phyloP scores from a whole-genome alignment of 1,284 basidiomycete species.

The Ceraceosorus guamensis region DNA sequence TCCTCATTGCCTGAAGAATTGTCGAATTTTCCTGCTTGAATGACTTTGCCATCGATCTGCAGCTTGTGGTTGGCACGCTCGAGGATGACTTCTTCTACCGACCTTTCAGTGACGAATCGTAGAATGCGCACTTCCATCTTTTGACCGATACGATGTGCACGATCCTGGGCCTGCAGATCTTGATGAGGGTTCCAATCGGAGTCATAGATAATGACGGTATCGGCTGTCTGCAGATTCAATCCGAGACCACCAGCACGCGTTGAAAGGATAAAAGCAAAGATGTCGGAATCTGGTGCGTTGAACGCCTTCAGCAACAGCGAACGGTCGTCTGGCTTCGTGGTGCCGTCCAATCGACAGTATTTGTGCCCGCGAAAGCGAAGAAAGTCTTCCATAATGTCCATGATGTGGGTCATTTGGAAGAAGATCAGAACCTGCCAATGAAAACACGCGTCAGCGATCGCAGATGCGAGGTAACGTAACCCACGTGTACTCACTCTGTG shows the following conservation, averaged over 20 bases:
- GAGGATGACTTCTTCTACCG: conserved; percentile 95
- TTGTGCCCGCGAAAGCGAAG: conserved; percentile 82
- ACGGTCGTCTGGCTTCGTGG: conserved; percentile 96
- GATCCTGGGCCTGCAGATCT: conserved; percentile 74
- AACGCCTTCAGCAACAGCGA: conserved; percentile 80
- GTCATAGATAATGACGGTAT: conserved; percentile 94
- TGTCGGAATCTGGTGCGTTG: conserved; percentile 83
- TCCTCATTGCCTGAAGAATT: conserved; percentile 97
- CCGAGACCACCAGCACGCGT: conserved; percentile 96
- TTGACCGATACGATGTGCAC: conserved; percentile 98
- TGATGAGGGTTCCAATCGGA: conserved; percentile 48
- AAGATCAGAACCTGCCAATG: conserved; percentile 98
- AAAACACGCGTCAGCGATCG: too few species aligned
- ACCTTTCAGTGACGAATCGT: conserved; percentile 94
- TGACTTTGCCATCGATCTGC: conserved; percentile 96
- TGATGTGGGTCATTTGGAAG: conserved; percentile 99
- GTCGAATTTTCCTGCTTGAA: conserved; percentile 86
- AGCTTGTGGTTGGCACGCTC: conserved; percentile 91
- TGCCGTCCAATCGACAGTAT: conserved; percentile 91
- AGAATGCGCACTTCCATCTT: conserved; percentile 96
- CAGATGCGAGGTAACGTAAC: too few species aligned
- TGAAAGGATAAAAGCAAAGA: conserved; percentile 75
- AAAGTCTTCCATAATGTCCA: conserved; percentile 99
- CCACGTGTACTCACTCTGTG: too few species aligned
- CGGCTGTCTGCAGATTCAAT: conserved; percentile 93